These are phyloP conservation scores for Peronospora destructor DNA, from an alignment of 352 stramenopile species.

Conservation along the genomic window DNA sequence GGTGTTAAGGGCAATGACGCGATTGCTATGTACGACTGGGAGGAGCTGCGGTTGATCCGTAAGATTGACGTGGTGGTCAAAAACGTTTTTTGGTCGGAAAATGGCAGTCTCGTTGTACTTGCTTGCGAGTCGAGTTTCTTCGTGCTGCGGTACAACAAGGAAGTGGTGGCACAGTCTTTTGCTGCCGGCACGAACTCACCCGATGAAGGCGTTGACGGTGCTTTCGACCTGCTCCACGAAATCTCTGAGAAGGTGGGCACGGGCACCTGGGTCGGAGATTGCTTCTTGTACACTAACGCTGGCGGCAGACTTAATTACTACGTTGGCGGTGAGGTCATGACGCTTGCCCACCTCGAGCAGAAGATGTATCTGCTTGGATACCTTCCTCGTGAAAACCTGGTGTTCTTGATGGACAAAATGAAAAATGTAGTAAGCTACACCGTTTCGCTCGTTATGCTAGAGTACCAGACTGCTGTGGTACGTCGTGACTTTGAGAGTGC, in stretches of 20 bases:
- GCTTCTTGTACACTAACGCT: conserved; percentile 98
- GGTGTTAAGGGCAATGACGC: conserved; percentile 94
- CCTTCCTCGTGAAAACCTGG: conserved; percentile 95
- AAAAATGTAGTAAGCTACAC: conserved; percentile 90
- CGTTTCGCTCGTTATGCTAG: conserved; percentile 92
- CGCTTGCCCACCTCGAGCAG: conserved; percentile 92
- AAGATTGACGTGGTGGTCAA: conserved; percentile 97
- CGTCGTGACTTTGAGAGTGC: conserved; percentile 96
- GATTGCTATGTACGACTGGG: conserved; percentile 99
- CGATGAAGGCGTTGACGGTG: conserved; percentile 95
- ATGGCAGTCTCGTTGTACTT: conserved; percentile 93
- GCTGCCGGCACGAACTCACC: conserved; percentile 75
- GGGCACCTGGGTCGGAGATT: conserved; percentile 98
- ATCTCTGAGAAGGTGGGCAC: conserved; percentile 94
- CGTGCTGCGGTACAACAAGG: conserved; percentile 93
- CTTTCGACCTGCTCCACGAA: conserved; percentile 97
- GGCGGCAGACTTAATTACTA: conserved; percentile 96
- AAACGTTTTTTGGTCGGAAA: conserved; percentile 97
- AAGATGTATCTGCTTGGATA: conserved; percentile 98
- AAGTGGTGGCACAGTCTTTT: conserved; percentile 85
- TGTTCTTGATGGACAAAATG: conserved; percentile 98
- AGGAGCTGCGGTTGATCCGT: conserved; percentile 94
- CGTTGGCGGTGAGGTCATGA: conserved; percentile 99
- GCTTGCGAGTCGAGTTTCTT: conserved; percentile 93
- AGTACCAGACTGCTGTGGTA: conserved; percentile 99